Conservation (phyloP, 805 yeast species). For the Kodamaea nitidulidarum region DNA sequence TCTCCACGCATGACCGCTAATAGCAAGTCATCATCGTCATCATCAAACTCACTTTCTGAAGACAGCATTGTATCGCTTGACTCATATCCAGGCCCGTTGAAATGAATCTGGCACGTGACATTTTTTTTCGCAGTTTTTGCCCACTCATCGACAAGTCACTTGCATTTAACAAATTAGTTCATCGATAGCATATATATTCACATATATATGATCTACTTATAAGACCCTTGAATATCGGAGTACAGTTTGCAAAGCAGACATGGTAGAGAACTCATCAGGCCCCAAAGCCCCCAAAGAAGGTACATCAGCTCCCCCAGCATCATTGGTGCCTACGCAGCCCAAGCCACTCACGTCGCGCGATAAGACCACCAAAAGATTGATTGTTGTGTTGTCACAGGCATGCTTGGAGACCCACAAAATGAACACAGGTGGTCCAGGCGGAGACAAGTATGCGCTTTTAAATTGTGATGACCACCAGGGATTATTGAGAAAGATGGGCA, state of each 20-base stretch:
- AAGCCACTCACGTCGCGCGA: conserved; percentile 76
- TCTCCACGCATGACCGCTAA: conserved; percentile 40
- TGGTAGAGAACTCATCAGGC: conserved; percentile 16
- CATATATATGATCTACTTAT: conserved; percentile 8
- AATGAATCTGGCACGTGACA: conserved; percentile 1
- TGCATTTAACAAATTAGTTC: neutral
- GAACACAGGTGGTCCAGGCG: conserved; percentile 69
- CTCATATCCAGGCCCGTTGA: neutral
- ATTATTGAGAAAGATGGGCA: conserved; percentile 86
- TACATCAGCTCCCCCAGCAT: conserved; percentile 44
- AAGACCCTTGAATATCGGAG: conserved; percentile 1
- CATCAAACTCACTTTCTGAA: conserved; percentile 31
- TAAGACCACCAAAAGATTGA: conserved; percentile 77
- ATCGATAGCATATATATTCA: conserved; percentile 1
- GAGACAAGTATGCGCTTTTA: conserved; percentile 84
- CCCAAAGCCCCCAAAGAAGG: conserved; percentile 16
- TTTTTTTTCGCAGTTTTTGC: conserved; percentile 4
- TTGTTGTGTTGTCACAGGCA: conserved; percentile 95
- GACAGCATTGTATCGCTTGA: conserved; percentile 7
- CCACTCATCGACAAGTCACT: conserved; percentile 5
- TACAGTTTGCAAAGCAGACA: conserved; percentile 1
- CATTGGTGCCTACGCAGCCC: conserved; percentile 86
- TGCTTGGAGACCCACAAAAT: conserved; percentile 93
- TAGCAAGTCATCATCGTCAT: conserved; percentile 44
- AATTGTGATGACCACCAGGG: conserved; percentile 99